Evolutionary conservation across 305 asterid species (phyloP).

Genomic region (Solanum aculeatissimum): DNA sequence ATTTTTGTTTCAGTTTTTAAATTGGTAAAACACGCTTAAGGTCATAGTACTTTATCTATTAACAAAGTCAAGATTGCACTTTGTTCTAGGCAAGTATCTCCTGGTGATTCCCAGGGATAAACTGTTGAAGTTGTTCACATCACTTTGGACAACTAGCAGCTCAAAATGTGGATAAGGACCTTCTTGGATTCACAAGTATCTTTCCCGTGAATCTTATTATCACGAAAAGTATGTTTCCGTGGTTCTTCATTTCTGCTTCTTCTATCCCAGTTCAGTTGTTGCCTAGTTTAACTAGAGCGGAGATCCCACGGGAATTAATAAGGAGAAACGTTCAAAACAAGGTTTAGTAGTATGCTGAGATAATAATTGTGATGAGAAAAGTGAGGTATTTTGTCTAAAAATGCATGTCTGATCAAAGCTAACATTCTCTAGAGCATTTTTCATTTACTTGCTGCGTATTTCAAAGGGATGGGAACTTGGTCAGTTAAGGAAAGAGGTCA

Average conservation of each 20-base stretch:
- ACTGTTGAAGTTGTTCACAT: not conserved
- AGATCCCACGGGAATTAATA: not conserved
- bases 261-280: not conserved
- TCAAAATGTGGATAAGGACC: not conserved
- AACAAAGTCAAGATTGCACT: not conserved
- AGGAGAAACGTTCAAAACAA: not conserved
- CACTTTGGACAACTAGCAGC: not conserved
- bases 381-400: not conserved
- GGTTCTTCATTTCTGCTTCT: not conserved
- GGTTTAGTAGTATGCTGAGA: not conserved
- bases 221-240: not conserved
- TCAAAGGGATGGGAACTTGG: not conserved
- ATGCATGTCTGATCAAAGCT: not conserved
- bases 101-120: not conserved
- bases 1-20: not conserved
- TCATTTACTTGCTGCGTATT: not conserved
- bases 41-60: not conserved
- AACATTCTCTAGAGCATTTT: not conserved
- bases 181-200: not conserved
- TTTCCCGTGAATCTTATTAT: not conserved
- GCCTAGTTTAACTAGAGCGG: not conserved
- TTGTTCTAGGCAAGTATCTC: not conserved
- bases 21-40: not conserved
- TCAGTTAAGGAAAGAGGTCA: not conserved
- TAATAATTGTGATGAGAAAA: not conserved